Evolutionary conservation across 2,329 filamentous ascomycete species (phyloP), one percentile per base, ranked within the genome.

Genomic region (Penicillium sp.): DNA sequence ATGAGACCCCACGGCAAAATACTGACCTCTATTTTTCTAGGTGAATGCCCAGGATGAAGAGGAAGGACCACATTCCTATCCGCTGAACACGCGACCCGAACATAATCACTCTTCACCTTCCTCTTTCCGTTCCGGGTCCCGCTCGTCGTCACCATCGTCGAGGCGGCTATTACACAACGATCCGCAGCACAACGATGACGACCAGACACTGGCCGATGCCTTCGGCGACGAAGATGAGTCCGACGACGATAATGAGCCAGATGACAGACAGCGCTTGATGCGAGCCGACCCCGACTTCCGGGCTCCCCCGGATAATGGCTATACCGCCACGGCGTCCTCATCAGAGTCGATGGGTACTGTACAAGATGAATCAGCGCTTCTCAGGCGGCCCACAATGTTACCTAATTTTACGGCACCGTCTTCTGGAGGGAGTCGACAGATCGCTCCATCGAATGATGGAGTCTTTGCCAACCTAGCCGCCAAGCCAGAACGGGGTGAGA

Each of bases 381-480:
- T 77, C 60, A 73, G 82, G 59, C 70, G 78, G 57, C 76, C 79
- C 9, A 85, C 83, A 10, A 76, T 83, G 60, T 70, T 85, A 41
- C 83, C 84, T 1, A 75, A 73, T 3, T 84, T 83, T 55, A 62
- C 64, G n/a, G 52, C 73, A 22, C 61, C 76, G 16, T 61, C 73
- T 14, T 73, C 73, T 35, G 72, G 74, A 38, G 64, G 67, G 16
- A 53, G 77, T 72, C 53, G 75, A 58, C 88, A 90, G 41, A 84
- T 88, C 50, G 88, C 87, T 25, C 84, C 86, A n/a, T 87, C 89
- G 52, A 91, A 90, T 47, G 94, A 97, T 74, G 94, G 94, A 58
- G 94, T 99, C 26, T 99, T 96, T 77, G 94, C 93, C 52, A 99
- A 99, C 72, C 76, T 99, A 63, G 91, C 86, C 63, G 94, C 94